These are phyloP conservation scores for Leptographium radiaticola DNA, from an alignment of 2,329 filamentous ascomycete species.

Conservation along the genomic window DNA sequence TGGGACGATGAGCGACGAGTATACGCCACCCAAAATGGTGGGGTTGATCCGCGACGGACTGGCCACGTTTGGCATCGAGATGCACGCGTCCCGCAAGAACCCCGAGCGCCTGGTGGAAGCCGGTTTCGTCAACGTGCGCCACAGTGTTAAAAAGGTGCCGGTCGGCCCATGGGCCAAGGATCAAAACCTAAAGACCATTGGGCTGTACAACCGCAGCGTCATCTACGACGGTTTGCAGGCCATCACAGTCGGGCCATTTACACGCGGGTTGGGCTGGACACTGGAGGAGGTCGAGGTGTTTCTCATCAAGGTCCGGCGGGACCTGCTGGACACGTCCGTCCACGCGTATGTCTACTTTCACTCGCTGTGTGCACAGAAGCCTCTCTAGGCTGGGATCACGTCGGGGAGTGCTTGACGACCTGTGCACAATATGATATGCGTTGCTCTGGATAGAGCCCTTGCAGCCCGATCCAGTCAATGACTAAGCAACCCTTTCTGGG, in stretches of 20 bases:
- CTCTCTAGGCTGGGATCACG: neutral
- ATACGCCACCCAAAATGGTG: constrained; percentile 5
- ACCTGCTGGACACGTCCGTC: neutral
- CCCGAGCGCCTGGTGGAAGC: constrained; percentile 17
- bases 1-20: constrained; percentile 17
- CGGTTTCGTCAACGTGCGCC: constrained; percentile 21
- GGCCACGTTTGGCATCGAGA: constrained; percentile 15
- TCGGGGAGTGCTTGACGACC: too few relatives aligned
- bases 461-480: too few relatives aligned
- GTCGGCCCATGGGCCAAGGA: constrained; percentile 20
- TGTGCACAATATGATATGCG: too few relatives aligned
- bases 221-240: constrained; percentile 15
- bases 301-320: constrained; percentile 3
- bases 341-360: neutral
- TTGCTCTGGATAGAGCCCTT: too few relatives aligned
- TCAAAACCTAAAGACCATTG: constrained; percentile 13
- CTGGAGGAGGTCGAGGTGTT: constrained; percentile 14
- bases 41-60: neutral
- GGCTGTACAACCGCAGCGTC: constrained; percentile 15
- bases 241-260: constrained; percentile 15
- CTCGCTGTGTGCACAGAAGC: neutral
- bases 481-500: too few relatives aligned
- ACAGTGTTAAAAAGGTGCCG: constrained; percentile 18
- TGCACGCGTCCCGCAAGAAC: constrained; percentile 13
- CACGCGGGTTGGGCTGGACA: constrained; percentile 14